Conservation (phyloP, 2,329 filamentous ascomycete species). For the Xylaria sp. region DNA sequence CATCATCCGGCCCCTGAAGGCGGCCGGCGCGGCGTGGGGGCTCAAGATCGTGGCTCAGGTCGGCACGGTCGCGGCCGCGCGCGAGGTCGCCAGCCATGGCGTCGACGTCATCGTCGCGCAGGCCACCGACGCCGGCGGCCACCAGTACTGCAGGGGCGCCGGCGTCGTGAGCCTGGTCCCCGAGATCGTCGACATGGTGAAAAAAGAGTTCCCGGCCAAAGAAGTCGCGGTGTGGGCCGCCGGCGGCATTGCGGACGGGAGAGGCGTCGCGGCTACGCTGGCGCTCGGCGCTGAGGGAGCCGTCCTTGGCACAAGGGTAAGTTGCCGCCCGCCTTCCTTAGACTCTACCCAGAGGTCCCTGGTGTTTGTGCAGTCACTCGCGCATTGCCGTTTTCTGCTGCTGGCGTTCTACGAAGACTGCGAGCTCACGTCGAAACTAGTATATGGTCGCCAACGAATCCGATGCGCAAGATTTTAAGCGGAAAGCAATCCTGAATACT, state of each 20-base stretch:
- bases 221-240: constrained; percentile 46
- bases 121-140: constrained; percentile 56
- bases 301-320: constrained; percentile 35
- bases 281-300: constrained; percentile 44
- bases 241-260: constrained; percentile 52
- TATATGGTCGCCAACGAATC: constrained; percentile 42
- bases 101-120: constrained; percentile 55
- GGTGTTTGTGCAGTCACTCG: not conserved
- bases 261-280: constrained; percentile 50
- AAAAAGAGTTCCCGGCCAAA: constrained; percentile 27
- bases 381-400: not conserved
- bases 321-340: constrained; percentile 4
- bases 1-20: constrained; percentile 24
- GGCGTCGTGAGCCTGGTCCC: constrained; percentile 51
- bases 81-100: constrained; percentile 41
- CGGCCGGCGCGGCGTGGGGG: constrained; percentile 12
- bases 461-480: constrained; percentile 36
- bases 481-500: constrained; percentile 36
- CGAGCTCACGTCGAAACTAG: constrained; percentile 15
- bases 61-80: constrained; percentile 51
- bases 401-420: not conserved
- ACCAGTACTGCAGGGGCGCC: constrained; percentile 50
- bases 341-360: not conserved
- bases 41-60: constrained; percentile 55
- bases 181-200: constrained; percentile 48